These are phyloP conservation scores for Dactylellina cionopaga DNA, from an alignment of 2,329 filamentous ascomycete species.

Conservation along the genomic window DNA sequence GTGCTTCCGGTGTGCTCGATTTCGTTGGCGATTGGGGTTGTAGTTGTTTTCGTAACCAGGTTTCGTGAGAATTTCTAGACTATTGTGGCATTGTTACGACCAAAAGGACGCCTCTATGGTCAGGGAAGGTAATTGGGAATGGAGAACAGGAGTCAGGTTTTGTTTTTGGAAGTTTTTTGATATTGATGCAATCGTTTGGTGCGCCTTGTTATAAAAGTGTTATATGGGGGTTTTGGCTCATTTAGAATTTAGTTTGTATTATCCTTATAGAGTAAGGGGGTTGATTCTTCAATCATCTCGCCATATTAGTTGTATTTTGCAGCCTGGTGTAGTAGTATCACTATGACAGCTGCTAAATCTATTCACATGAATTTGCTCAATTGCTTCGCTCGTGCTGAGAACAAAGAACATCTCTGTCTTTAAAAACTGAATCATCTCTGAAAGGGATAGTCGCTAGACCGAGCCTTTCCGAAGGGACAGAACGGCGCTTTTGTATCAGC, in stretches of 20 bases:
- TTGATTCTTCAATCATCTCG: background rate
- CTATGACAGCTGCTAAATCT: slow-evolving; percentile 1
- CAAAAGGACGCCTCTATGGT: too few species aligned
- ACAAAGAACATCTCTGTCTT: background rate
- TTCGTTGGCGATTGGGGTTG: slow-evolving; percentile 31
- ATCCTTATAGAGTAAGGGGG: too few species aligned
- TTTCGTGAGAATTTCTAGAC: background rate
- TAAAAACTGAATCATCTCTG: too few species aligned
- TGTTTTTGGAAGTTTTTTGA: background rate
- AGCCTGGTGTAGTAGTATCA: background rate
- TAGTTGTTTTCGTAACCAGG: slow-evolving; percentile 20
- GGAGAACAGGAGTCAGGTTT: too few species aligned
- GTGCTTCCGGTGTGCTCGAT: slow-evolving; percentile 36
- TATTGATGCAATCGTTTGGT: background rate
- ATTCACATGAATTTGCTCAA: background rate
- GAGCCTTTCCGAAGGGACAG: background rate
- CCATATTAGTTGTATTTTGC: background rate
- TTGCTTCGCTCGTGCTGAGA: background rate
- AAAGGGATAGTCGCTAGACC: background rate
- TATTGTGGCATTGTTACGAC: too few species aligned
- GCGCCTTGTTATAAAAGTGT: too few species aligned
- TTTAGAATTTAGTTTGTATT: too few species aligned
- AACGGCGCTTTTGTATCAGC: background rate
- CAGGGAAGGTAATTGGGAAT: too few species aligned
- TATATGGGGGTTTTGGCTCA: too few species aligned